These are phyloP conservation scores for Pseudodiploospora longispora DNA, from an alignment of 2,329 filamentous ascomycete species.

Conservation along the genomic window DNA sequence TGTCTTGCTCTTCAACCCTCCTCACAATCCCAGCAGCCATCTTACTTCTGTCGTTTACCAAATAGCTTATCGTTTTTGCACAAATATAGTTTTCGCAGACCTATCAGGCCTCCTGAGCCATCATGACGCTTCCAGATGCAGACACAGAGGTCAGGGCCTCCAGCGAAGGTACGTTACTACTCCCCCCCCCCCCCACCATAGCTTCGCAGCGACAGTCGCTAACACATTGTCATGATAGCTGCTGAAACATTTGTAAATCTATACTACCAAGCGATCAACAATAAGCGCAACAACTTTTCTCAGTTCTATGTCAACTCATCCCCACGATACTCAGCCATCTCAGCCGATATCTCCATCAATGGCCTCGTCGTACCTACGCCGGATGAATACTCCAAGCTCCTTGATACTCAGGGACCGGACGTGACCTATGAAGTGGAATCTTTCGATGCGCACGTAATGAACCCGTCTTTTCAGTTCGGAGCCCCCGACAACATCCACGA, in stretches of 20 bases:
- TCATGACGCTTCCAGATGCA: slow-evolving; percentile 29
- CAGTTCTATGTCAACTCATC: slow-evolving; percentile 63
- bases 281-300: slow-evolving; percentile 46
- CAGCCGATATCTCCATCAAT: slow-evolving; percentile 71
- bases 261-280: slow-evolving; percentile 70
- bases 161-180: slow-evolving; percentile 33
- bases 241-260: slow-evolving; percentile 63
- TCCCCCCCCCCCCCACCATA: not conserved
- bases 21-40: not conserved
- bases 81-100: not conserved
- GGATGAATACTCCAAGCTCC: slow-evolving; percentile 58
- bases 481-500: slow-evolving; percentile 39
- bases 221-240: slow-evolving; percentile 35
- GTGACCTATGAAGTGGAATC: slow-evolving; percentile 66
- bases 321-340: slow-evolving; percentile 38
- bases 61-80: not conserved
- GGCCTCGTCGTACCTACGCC: slow-evolving; percentile 58
- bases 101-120: not conserved
- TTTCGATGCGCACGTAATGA: slow-evolving; percentile 71
- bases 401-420: slow-evolving; percentile 51
- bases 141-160: slow-evolving; percentile 38
- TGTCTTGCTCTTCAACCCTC: not conserved
- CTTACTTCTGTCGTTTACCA: not conserved
- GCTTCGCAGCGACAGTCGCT: not conserved
- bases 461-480: slow-evolving; percentile 53